phyloP scores from a whole-genome alignment of 164 flowering plant genomes.

The Berberis thunbergii region DNA sequence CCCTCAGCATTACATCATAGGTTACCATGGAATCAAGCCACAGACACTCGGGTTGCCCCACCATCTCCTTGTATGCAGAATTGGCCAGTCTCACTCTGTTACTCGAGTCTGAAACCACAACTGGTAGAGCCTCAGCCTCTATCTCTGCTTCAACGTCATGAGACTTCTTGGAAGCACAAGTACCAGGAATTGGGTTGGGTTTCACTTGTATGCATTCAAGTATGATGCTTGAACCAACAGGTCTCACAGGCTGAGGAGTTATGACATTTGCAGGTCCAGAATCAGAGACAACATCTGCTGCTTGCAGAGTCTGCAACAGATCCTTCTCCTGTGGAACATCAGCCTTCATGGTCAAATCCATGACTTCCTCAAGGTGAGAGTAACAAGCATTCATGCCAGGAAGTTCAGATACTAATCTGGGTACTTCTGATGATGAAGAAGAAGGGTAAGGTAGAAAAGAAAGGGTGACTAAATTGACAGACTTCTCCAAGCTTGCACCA shows the following conservation, averaged over 20 bases:
- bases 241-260: constrained; percentile 64
- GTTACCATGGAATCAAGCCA: constrained; percentile 63
- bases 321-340: constrained; percentile 44
- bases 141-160: constrained; percentile 75
- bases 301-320: constrained; percentile 31
- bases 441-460: constrained; percentile 38
- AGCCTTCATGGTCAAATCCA: constrained; percentile 32
- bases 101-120: constrained; percentile 66
- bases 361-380: constrained; percentile 2
- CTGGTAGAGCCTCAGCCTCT: constrained; percentile 61
- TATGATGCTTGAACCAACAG: constrained; percentile 61
- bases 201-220: constrained; percentile 35
- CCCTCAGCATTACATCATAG: constrained; percentile 10
- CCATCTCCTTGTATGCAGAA: constrained; percentile 85
- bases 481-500: constrained; percentile 4
- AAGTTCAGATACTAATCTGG: neutral
- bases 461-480: constrained; percentile 34
- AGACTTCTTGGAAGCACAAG: constrained; percentile 21
- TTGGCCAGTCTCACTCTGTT: constrained; percentile 74
- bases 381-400: constrained; percentile 1
- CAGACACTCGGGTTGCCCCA: constrained; percentile 88
- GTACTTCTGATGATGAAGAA: constrained; percentile 11
- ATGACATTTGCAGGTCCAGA: constrained; percentile 22
- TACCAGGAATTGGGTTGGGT: neutral
- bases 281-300: constrained; percentile 4